Percentiles rank a stretch among this genome's conserved stretches.
phyloP scores from a whole-genome alignment of 2,329 filamentous ascomycete species.

The Colletotrichum eleusines region DNA sequence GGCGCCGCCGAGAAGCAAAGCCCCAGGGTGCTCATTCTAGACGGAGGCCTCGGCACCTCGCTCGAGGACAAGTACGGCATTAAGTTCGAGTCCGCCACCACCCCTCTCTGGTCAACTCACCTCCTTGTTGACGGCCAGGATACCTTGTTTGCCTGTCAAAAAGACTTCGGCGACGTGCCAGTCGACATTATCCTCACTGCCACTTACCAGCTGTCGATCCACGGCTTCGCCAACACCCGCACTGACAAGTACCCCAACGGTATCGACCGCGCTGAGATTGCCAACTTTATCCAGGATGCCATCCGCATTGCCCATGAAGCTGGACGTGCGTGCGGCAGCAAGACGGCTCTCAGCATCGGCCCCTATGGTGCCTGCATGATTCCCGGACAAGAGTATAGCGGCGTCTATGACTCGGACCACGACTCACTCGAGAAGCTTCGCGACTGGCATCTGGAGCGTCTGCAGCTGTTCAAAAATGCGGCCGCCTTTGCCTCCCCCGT shows the following conservation, averaged over 20 bases:
- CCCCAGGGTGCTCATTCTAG: slow-evolving; percentile 62
- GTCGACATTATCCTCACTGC: slow-evolving; percentile 75
- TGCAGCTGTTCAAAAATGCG: slow-evolving; percentile 62
- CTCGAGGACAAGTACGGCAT: slow-evolving; percentile 69
- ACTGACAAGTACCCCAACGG: slow-evolving; percentile 57
- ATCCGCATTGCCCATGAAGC: slow-evolving; percentile 57
- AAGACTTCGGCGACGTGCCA: slow-evolving; percentile 66
- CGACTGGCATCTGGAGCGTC: slow-evolving; percentile 68
- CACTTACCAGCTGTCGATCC: slow-evolving; percentile 73
- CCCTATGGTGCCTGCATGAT: slow-evolving; percentile 77
- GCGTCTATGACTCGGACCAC: slow-evolving; percentile 66
- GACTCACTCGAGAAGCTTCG: slow-evolving; percentile 57
- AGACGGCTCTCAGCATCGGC: slow-evolving; percentile 70
- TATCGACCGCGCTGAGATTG: slow-evolving; percentile 55
- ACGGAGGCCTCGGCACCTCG: slow-evolving; percentile 76
- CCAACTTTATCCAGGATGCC: slow-evolving; percentile 57
- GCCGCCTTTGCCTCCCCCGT: slow-evolving; percentile 56
- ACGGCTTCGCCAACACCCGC: slow-evolving; percentile 66
- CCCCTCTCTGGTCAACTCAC: slow-evolving; percentile 77
- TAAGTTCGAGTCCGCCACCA: slow-evolving; percentile 60
- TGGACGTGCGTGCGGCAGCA: slow-evolving; percentile 44
- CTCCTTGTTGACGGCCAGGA: slow-evolving; percentile 67
- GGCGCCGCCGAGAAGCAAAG: slow-evolving; percentile 8
- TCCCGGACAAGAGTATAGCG: slow-evolving; percentile 75
- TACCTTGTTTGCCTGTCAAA: slow-evolving; percentile 67